Evolutionary conservation across 148 eudicot species (phyloP).

Genomic region (Fagopyrum tataricum): DNA sequence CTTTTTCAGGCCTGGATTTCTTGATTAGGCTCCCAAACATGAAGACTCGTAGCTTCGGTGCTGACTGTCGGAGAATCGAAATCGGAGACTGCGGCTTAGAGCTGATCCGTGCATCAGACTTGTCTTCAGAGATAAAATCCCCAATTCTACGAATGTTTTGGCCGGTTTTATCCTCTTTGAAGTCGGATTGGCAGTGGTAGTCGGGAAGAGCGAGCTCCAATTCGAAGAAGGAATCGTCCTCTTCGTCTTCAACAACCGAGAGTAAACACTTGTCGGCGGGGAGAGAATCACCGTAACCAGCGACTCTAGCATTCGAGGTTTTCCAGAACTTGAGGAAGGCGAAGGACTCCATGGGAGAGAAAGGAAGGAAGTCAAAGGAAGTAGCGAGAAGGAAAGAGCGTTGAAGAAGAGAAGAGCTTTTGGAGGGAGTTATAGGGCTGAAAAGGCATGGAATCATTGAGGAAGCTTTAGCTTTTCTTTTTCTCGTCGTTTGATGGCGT

Average conservation of each 20-base stretch:
- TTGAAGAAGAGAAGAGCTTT: slow-evolving; percentile 45
- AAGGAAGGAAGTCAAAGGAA: neutral
- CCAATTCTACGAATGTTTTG: neutral
- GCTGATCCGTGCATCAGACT: slow-evolving; percentile 9
- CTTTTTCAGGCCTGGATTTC: slow-evolving; percentile 22
- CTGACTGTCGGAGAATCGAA: slow-evolving; percentile 21
- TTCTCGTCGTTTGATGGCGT: slow-evolving; percentile 7
- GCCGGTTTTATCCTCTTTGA: neutral
- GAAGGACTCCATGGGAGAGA: slow-evolving; percentile 37
- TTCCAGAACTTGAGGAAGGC: slow-evolving; percentile 67
- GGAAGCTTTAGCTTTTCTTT: slow-evolving; percentile 4
- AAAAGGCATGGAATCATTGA: slow-evolving; percentile 10
- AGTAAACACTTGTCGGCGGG: neutral
- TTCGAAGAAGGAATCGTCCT: slow-evolving; percentile 10
- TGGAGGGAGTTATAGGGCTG: slow-evolving; percentile 23
- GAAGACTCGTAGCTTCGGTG: slow-evolving; percentile 27
- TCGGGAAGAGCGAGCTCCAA: neutral
- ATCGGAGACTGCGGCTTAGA: slow-evolving; percentile 35
- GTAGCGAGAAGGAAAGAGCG: slow-evolving; percentile 15
- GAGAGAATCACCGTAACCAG: neutral
- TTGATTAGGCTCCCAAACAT: slow-evolving; percentile 24
- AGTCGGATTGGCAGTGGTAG: neutral
- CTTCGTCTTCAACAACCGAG: neutral
- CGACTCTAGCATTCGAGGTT: slow-evolving; percentile 22
- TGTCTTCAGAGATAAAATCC: neutral